Evolutionary conservation across 2,329 filamentous ascomycete genomes (phyloP), one percentile per base, ranked within the genome.

Genomic region (Penicillium psychrosexuale): DNA sequence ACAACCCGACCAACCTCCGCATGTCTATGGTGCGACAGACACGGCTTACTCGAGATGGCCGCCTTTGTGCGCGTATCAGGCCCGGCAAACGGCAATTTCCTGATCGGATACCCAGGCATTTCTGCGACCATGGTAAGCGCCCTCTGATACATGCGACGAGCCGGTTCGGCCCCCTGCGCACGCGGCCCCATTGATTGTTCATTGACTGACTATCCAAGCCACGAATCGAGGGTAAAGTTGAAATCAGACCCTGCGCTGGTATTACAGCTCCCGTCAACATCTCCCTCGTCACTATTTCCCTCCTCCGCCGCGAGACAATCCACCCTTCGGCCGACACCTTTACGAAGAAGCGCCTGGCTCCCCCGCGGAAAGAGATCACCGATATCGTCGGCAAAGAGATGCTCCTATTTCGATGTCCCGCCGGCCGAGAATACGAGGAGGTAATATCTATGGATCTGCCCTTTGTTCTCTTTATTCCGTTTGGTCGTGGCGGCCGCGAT

Each of bases 311-410:
- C 78, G 94, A 99, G 78, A 94, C 91, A 53, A 97, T 99, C 75
- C 92, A 97, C 72, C 94, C 94, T 43, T 89, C 92, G 57, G 94
- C 94, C 75, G 93, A 97, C 73, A 96, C 91, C 61, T 83, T 97
- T 66, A 87, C 93, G 59, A 96, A 95, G 77, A 92, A 92, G 69
- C 91, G 95, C 70, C 81, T 97, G 44, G 90, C 91, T 42, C 90
- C 92, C 5, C 91, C 93, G 55, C 84, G 94, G 67, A 90, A 94
- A 72, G 94, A 99, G 69, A 88, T 91, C 30, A 88, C 87, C 39
- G 93, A 97, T 74, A 85, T 96, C 40, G 93, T 99, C 44, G 94
- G 94, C 62, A 97, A 97, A 73, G 94, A 99, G 77, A 88, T 96
- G 76, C 80, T 97, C 34, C 78, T 99, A 52, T 97, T 93, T 72